Base-by-base conservation (phyloP, 208 protist genomes). In the Trypanosoma boissoni region DNA sequence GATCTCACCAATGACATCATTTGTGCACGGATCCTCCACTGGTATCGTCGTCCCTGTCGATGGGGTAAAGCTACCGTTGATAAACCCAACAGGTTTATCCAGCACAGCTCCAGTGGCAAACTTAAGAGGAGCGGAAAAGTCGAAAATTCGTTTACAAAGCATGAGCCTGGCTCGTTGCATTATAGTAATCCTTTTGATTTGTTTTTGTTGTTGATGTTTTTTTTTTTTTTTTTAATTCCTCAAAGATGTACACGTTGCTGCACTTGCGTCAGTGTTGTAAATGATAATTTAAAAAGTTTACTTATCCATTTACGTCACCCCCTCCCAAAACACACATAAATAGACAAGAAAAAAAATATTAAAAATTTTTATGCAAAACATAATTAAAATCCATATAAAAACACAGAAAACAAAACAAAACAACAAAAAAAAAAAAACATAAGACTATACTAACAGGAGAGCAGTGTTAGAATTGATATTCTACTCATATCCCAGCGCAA, bases 21-120 rank as follows among this genome's bases (percentile, higher is more conserved):
- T 74, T 5, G 87, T 94, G 68, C 81, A 89, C 21, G 87, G 87
- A 61, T 91, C 81, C 59, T 88, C 81, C 9, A 94, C 87, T 4
- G 57, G 26, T 45, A 91, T 76, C 1, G 54, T 69, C 14, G 43
- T 18, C 32, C 54, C 70, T 9, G 56, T 24, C 14, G 56, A 28
- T 29, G 62, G 39, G 29, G 84, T 71, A 72, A 79, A 93, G 26
- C 61, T 12, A 29, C 86, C 83, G 62, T 85, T 78, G 57, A 93
- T 75, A 69, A 82, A 93, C 54, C 61, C 66, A 16, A 78, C 77
- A 0, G 82, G 68, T 46, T 68, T 16, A 23, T 71, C 65, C 29
- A 75, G 63, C 26, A 93, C 60, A 39, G 10, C 27, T 16, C 59
- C 70, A 9, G 76, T 77, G 28, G 55, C 61, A 58, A 80, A 91